Percentiles rank a stretch among this genome's conserved stretches.
These are phyloP conservation scores for Coniochaeta prunicola DNA, from an alignment of 2,329 filamentous ascomycete genomes.

Conservation along the genomic window DNA sequence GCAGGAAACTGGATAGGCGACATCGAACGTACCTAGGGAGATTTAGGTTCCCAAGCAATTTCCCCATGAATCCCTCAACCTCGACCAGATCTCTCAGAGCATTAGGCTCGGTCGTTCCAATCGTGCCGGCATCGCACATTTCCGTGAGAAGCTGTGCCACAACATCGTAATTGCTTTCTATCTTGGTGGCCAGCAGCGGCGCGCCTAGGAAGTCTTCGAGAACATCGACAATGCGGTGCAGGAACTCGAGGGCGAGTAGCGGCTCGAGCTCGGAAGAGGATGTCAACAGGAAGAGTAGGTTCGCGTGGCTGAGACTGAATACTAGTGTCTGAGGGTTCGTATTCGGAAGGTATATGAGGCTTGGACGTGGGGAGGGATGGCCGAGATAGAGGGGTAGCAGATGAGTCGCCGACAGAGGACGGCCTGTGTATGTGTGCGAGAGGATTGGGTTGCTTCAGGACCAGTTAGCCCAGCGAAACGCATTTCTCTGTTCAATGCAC, in stretches of 20 bases:
- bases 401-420: slow-evolving; percentile 67
- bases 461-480: slow-evolving; percentile 13
- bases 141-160: slow-evolving; percentile 88
- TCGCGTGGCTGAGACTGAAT: slow-evolving; percentile 81
- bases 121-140: slow-evolving; percentile 91
- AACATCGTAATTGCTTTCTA: slow-evolving; percentile 87
- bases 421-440: slow-evolving; percentile 79
- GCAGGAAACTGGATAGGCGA: not conserved
- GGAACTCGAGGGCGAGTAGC: slow-evolving; percentile 83
- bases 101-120: slow-evolving; percentile 89
- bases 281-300: slow-evolving; percentile 78
- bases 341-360: slow-evolving; percentile 76
- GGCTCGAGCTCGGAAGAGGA: slow-evolving; percentile 84
- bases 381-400: slow-evolving; percentile 83
- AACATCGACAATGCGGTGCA: slow-evolving; percentile 86
- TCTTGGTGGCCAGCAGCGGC: slow-evolving; percentile 76
- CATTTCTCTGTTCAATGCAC: not conserved
- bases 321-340: slow-evolving; percentile 80
- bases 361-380: slow-evolving; percentile 73
- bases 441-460: slow-evolving; percentile 66
- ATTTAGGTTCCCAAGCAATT: slow-evolving; percentile 79
- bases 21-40: slow-evolving; percentile 58
- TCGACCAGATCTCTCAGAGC: slow-evolving; percentile 86
- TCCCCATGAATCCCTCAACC: slow-evolving; percentile 83
- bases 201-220: slow-evolving; percentile 91